Evolutionary conservation across 2,329 filamentous ascomycete species (phyloP).

Genomic region (Lecanicillium sp.): DNA sequence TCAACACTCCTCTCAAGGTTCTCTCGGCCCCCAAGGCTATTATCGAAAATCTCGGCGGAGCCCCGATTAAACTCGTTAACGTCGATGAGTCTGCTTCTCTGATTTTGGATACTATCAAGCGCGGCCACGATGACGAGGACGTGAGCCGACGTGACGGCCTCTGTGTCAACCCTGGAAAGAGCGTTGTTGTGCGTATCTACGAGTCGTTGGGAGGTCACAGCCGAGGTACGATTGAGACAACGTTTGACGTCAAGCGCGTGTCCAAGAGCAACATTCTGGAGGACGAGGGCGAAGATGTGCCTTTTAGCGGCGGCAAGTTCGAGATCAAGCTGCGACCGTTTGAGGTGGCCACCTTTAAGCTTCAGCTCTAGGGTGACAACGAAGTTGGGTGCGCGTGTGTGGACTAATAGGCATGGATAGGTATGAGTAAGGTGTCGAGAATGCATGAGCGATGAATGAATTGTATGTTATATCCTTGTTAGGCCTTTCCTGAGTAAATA

Average conservation of each 20-base stretch:
- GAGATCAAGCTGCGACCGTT: slow-evolving; percentile 67
- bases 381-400: slow-evolving; percentile 24
- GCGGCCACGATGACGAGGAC: slow-evolving; percentile 82
- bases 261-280: slow-evolving; percentile 84
- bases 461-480: slow-evolving; percentile 2
- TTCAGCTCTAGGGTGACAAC: slow-evolving; percentile 41
- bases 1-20: slow-evolving; percentile 70
- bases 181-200: slow-evolving; percentile 78
- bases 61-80: slow-evolving; percentile 62
- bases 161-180: slow-evolving; percentile 62
- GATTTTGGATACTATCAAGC: slow-evolving; percentile 84
- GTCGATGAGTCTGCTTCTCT: slow-evolving; percentile 51
- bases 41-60: slow-evolving; percentile 22
- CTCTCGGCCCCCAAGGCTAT: slow-evolving; percentile 24
- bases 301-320: slow-evolving; percentile 44
- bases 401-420: background rate
- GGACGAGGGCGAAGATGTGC: slow-evolving; percentile 68
- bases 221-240: slow-evolving; percentile 62
- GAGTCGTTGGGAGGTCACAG: slow-evolving; percentile 81
- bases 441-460: background rate
- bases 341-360: slow-evolving; percentile 76
- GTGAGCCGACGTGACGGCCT: slow-evolving; percentile 57
- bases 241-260: slow-evolving; percentile 66
- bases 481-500: slow-evolving; percentile 10
- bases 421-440: background rate